phyloP scores from a whole-genome alignment of 2,329 filamentous ascomycete species.

The Xylaria sp. region DNA sequence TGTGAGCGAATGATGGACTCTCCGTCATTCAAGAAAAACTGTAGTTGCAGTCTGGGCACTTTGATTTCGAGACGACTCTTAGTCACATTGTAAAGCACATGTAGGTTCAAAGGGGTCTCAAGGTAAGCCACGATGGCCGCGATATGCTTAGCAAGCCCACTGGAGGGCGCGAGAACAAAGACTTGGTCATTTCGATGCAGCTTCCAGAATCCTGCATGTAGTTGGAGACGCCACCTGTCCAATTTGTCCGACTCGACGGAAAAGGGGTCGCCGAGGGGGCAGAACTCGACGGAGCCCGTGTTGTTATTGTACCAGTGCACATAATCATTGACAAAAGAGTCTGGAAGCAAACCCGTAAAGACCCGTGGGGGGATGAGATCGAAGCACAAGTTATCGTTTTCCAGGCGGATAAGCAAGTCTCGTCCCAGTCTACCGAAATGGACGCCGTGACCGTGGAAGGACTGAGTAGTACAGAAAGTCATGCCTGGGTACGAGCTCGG shows the following conservation, averaged over 20 bases:
- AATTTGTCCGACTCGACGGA: too few relatives aligned
- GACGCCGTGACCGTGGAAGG: too few relatives aligned
- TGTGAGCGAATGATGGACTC: slow-evolving; percentile 2
- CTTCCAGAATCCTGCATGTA: not conserved
- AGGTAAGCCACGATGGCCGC: not conserved
- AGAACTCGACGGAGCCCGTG: too few relatives aligned
- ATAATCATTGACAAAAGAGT: slow-evolving; percentile 8
- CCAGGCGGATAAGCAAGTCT: too few relatives aligned
- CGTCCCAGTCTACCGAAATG: not conserved
- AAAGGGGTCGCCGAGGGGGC: too few relatives aligned
- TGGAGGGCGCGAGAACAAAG: too few relatives aligned
- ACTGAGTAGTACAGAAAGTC: too few relatives aligned
- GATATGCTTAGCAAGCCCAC: too few relatives aligned
- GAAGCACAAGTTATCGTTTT: too few relatives aligned
- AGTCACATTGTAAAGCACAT: not conserved
- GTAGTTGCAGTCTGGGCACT: slow-evolving; percentile 7
- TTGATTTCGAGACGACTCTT: not conserved
- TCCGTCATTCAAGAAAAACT: not conserved
- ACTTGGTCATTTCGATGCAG: not conserved
- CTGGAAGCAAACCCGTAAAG: slow-evolving; percentile 8
- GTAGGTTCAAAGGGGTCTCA: not conserved
- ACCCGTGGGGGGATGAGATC: slow-evolving; percentile 14
- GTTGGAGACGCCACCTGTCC: not conserved
- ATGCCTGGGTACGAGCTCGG: too few relatives aligned
- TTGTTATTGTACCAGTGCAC: slow-evolving; percentile 23